Evolutionary conservation across 2,329 filamentous ascomycete species (phyloP).

Genomic region (Aspergillus terreus): DNA sequence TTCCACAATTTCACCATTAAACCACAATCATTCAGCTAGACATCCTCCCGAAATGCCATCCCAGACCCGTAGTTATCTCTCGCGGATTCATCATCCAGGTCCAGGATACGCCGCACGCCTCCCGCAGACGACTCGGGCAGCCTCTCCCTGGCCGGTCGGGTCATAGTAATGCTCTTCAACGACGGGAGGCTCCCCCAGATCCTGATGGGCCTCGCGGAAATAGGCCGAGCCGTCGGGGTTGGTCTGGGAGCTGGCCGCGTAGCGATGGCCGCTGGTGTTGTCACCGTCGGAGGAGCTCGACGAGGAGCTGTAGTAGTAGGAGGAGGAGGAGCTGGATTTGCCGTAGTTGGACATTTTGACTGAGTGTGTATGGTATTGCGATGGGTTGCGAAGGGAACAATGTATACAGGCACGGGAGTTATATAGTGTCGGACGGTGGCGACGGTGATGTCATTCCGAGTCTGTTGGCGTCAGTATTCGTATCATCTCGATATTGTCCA

Average conservation of each 20-base stretch:
- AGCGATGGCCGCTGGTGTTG: constrained; percentile 29
- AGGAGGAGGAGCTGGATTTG: constrained; percentile 23
- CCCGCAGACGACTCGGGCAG: constrained; percentile 12
- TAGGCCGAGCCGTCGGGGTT: constrained; percentile 29
- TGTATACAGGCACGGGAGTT: no score
- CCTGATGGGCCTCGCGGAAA: constrained; percentile 32
- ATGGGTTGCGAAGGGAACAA: no score
- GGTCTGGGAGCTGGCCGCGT: constrained; percentile 29
- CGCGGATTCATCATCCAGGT: constrained; percentile 21
- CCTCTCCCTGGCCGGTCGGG: constrained; percentile 28
- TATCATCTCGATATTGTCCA: no score
- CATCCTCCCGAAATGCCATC: constrained; percentile 4
- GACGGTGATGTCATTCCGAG: no score
- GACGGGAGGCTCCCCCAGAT: constrained; percentile 30
- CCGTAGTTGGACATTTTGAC: constrained; percentile 24
- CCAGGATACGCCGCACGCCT: constrained; percentile 25
- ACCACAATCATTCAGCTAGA: constrained; percentile 3
- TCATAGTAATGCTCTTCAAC: constrained; percentile 34
- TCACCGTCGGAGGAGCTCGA: constrained; percentile 23
- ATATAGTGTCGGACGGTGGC: no score
- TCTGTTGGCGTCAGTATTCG: no score
- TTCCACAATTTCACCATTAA: neutral
- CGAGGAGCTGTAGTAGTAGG: constrained; percentile 31
- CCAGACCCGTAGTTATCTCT: neutral
- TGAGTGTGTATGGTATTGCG: no score